Evolutionary conservation across 176 grass and related monocot genomes (phyloP).

Genomic region (Oryza meridionalis): DNA sequence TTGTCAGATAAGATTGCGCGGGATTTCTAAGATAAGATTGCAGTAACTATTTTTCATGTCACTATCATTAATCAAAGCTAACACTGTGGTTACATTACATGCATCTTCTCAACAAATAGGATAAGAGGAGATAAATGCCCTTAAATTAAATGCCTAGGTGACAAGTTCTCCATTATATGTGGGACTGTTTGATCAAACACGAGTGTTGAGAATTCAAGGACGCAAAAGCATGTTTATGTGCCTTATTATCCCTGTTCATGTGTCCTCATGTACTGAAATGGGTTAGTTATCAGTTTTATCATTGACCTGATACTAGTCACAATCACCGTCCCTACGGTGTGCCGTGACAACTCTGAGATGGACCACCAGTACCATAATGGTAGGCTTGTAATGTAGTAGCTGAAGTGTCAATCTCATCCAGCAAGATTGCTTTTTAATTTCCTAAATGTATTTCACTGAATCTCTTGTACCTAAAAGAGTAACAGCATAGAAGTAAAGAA

Average conservation of each 20-base stretch:
- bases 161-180: neutral
- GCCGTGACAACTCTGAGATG: conserved; percentile 35
- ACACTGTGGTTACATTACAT: conserved; percentile 8
- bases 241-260: conserved; percentile 39
- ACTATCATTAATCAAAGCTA: conserved; percentile 31
- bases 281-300: conserved; percentile 21
- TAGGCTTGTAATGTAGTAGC: conserved; percentile 43
- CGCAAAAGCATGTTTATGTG: conserved; percentile 1
- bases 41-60: conserved; percentile 1
- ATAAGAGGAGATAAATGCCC: conserved; percentile 31
- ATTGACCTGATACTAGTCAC: conserved; percentile 43
- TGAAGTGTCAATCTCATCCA: conserved; percentile 49
- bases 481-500: conserved; percentile 2
- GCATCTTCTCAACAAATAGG: conserved; percentile 16
- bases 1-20: conserved; percentile 39
- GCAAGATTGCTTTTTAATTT: neutral
- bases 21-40: conserved; percentile 5
- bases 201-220: conserved; percentile 36
- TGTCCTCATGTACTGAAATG: conserved; percentile 32
- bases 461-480: conserved; percentile 33
- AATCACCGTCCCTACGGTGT: conserved; percentile 43
- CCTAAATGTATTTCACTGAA: conserved; percentile 27
- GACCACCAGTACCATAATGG: conserved; percentile 36
- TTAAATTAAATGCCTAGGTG: conserved; percentile 18
- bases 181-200: neutral